Evolutionary conservation across 768 basidiomycete species (phyloP), one percentile per base, ranked within the genome.

Genomic region (Hygrophorus pudorinus): DNA sequence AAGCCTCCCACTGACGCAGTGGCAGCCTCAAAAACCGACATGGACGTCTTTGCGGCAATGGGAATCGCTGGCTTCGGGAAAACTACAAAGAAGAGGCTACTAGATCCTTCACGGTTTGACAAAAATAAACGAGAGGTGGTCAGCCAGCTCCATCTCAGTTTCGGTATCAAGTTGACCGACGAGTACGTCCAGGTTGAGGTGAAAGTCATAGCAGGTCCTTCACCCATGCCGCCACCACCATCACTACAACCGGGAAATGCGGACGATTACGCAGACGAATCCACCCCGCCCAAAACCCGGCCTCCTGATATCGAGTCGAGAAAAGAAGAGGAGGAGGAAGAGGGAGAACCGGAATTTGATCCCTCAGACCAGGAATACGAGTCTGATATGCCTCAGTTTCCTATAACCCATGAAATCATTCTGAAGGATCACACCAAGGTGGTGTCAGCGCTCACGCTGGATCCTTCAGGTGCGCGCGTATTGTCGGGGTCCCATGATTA

Each of bases 391-490:
- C 76, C 79, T 35, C 70, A 71, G 42, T 87, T 94, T 57, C 96
- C 96, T 16, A 76, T 80, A 24, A 84, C 90, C 5, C 94, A 98
- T 59, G 93, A 98, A 67, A 75, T 94, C 44, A 64, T 78, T 9
- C 72, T 98, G 57, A 96, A 94, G 62, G 93, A 98, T 63, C 96
- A 99, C 59, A 83, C 77, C 11, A 99, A 98, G 67, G 90, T 96
- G 42, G 80, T 98, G 14, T 90, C 93, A 17, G 91, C 96, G 3
- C 68, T 99, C 14, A 73, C 91, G 0, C 67, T 98, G 38, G 96
- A 99, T 63, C 88, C 92, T 5, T 88, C 93, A 16, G 96, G 96
- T 46, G 92, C 94, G 10, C 79, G 96, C 29, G 65, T 99, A 24
- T 65, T 88, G 13, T 86, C 89, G 7, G 96, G 96, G 12, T 89